Evolutionary conservation across 352 stramenopile species (phyloP).

Genomic region (Phytophthora sansomeana): DNA sequence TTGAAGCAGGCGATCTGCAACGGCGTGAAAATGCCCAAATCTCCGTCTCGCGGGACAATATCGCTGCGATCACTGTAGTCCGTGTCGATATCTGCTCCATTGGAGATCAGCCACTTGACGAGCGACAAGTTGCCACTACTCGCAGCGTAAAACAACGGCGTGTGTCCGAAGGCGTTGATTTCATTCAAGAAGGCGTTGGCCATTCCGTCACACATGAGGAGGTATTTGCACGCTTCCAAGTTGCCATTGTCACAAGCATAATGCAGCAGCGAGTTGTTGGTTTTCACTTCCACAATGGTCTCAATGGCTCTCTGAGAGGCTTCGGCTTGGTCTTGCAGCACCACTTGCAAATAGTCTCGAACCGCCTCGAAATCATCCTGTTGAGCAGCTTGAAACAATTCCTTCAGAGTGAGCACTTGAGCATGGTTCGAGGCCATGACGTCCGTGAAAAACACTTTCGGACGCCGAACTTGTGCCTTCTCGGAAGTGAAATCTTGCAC

Average conservation of each 20-base stretch:
- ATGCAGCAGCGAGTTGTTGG: constrained; percentile 78
- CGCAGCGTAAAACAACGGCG: constrained; percentile 80
- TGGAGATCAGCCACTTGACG: constrained; percentile 88
- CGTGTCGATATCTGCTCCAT: constrained; percentile 83
- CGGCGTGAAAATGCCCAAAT: constrained; percentile 79
- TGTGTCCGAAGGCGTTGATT: constrained; percentile 79
- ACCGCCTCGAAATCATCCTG: constrained; percentile 75
- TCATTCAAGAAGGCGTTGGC: constrained; percentile 71
- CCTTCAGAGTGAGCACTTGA: constrained; percentile 55
- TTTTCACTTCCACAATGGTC: constrained; percentile 66
- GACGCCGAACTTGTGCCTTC: not conserved
- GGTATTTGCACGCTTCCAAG: constrained; percentile 80
- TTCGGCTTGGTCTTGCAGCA: constrained; percentile 45
- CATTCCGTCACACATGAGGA: constrained; percentile 81
- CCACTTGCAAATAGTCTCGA: constrained; percentile 61
- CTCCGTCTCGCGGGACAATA: constrained; percentile 56
- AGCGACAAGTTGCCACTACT: constrained; percentile 76
- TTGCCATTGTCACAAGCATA: constrained; percentile 88
- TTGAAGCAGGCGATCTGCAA: constrained; percentile 84
- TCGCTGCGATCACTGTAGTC: constrained; percentile 76
- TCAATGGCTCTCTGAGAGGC: constrained; percentile 35
- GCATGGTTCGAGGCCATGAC: constrained; percentile 24
- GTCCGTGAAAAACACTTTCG: not conserved
- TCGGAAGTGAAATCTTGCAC: constrained; percentile 29
- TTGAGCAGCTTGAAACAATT: constrained; percentile 74